Conservation (phyloP, 2,329 filamentous ascomycete genomes). For the Stemphylium vesicarium region DNA sequence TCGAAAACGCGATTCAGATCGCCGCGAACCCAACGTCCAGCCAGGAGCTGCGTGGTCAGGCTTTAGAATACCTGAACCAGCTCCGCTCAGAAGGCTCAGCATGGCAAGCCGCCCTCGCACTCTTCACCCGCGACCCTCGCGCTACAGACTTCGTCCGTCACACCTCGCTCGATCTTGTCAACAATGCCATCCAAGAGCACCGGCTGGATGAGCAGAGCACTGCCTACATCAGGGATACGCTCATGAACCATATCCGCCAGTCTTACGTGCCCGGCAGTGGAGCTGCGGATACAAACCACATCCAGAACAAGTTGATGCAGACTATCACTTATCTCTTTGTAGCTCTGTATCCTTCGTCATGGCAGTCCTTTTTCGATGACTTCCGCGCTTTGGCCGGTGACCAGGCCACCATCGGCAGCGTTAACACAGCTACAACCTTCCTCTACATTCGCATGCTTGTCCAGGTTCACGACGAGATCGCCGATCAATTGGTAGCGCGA, state of each 20-base stretch:
- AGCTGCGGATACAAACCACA: constrained; percentile 71
- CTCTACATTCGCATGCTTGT: constrained; percentile 88
- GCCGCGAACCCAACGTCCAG: constrained; percentile 83
- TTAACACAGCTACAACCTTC: constrained; percentile 77
- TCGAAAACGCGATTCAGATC: constrained; percentile 95
- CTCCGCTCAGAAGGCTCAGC: constrained; percentile 81
- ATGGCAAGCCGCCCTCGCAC: constrained; percentile 86
- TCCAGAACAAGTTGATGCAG: constrained; percentile 98
- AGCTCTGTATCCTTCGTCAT: constrained; percentile 81
- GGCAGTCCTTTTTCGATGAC: constrained; percentile 91
- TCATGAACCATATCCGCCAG: constrained; percentile 80
- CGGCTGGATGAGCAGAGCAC: constrained; percentile 76
- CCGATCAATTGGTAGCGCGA: constrained; percentile 84
- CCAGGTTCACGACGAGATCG: constrained; percentile 96
- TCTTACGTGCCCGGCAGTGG: constrained; percentile 70
- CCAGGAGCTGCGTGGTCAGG: constrained; percentile 76
- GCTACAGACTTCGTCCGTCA: constrained; percentile 84
- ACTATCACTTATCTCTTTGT: constrained; percentile 94
- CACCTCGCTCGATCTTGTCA: constrained; percentile 90
- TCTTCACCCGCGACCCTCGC: constrained; percentile 81
- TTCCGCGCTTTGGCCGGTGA: constrained; percentile 77
- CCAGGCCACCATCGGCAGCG: constrained; percentile 60
- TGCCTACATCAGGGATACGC: constrained; percentile 75
- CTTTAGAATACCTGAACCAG: constrained; percentile 78
- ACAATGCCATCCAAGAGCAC: constrained; percentile 84